A percentile compares a stretch with the other conserved stretches of the same genome.
phyloP scores from a whole-genome alignment of 345 rosid species.

The Psidium guajava region DNA sequence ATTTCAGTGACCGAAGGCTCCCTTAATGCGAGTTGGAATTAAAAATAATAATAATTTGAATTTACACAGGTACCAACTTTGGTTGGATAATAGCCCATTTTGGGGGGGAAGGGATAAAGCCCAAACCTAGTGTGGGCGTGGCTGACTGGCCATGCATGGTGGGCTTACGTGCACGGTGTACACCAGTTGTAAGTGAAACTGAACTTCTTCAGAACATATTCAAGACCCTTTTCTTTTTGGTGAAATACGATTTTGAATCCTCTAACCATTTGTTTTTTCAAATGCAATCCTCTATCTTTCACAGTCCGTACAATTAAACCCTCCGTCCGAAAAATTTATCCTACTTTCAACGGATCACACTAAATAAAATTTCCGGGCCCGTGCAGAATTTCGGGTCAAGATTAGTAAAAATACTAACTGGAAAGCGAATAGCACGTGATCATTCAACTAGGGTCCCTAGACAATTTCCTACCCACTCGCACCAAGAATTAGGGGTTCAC shows the following conservation, averaged over 20 bases:
- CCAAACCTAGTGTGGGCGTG: not conserved
- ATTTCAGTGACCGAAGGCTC: no score
- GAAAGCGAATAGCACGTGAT: not conserved
- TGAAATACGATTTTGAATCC: not conserved
- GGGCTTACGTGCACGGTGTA: no score
- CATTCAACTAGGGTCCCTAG: not conserved
- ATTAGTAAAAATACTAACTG: not conserved
- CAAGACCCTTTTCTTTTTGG: not conserved
- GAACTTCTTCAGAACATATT: not conserved
- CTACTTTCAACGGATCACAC: not conserved
- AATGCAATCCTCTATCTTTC: not conserved
- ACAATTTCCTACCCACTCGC: no score
- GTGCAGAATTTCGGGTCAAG: not conserved
- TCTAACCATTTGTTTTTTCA: not conserved
- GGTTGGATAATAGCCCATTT: not conserved
- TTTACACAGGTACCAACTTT: not conserved
- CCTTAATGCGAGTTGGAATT: not conserved
- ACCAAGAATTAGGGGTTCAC: accelerated
- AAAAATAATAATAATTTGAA: not conserved
- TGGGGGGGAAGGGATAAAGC: not conserved
- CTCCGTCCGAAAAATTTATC: not conserved
- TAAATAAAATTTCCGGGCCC: not conserved
- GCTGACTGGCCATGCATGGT: not conserved
- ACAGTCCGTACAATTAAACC: not conserved
- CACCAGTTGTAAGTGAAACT: not conserved